Evolutionary conservation across 1,284 basidiomycete species (phyloP), one percentile per base, ranked within the genome.

Genomic region (Mycosarcoma mackinlayi): DNA sequence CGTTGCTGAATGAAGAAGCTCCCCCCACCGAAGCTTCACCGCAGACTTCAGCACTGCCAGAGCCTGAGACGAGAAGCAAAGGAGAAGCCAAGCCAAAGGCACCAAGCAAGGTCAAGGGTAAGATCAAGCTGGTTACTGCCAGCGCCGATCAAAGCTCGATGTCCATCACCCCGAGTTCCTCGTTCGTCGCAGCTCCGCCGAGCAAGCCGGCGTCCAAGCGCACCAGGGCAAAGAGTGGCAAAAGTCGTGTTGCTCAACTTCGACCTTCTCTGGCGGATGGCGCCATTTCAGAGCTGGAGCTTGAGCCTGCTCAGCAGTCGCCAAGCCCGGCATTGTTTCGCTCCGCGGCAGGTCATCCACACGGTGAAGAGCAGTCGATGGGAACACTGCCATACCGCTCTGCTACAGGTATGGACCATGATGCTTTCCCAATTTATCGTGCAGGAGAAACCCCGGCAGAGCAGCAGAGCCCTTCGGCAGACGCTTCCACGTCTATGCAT

Each of bases 221-320:
- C 6, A 13, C 50, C 10, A 8, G 34, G 3, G 45, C 51, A 10
- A 64, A 49, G 46, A 41, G 38, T 13, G 45, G 21, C 13, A 66
- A 66, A 28, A 52, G 57, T 7, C 63, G 38, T 16, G 14, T 60
- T 8, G 63, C 63, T 9, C 50, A 56, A 28, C 38, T 60, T 27
- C 47, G 39, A 4, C 56, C 57, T 19, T 56, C 63, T 8, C 52
- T 60, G 30, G 34, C 48, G 27, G 57, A 56, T 28, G 63, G 41
- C 6, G 33, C 56, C 13, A 35, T 66, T 11, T 60, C 63, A 10
- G 63, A 66, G 51, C 57, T 66, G 6, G 63, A 60, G 44, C 48
- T 60, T 18, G 63, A 60, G 10, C 47, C 63, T 1, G 4, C 13
- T 9, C 54, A 47, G 45, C 53, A 39, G 4, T 30, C 45, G 16